These are phyloP conservation scores for Solanum appendiculatum DNA, from an alignment of 257 asterid species.

Conservation along the genomic window DNA sequence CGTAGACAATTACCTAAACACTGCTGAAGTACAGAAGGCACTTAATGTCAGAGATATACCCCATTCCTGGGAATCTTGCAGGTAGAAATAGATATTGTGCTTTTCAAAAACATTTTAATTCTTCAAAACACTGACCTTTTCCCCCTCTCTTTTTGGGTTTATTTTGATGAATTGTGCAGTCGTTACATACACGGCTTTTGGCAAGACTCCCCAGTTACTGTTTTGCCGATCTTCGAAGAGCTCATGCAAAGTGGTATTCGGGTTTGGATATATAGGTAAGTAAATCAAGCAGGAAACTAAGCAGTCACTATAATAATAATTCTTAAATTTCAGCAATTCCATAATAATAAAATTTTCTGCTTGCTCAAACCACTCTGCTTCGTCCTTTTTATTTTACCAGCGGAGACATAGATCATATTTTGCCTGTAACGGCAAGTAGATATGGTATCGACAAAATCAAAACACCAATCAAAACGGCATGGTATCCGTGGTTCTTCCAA, in stretches of 20 bases:
- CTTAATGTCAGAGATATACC: slow-evolving; percentile 36
- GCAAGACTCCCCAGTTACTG: slow-evolving; percentile 37
- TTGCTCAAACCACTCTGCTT: background rate
- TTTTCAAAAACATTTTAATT: background rate
- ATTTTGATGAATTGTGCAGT: slow-evolving; percentile 4
- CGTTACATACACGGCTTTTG: background rate
- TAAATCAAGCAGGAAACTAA: background rate
- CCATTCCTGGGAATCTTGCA: slow-evolving; percentile 40
- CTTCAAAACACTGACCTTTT: background rate
- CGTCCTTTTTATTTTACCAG: slow-evolving; percentile 16
- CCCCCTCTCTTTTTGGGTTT: background rate
- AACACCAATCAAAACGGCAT: slow-evolving; percentile 27
- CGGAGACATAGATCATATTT: slow-evolving; percentile 45
- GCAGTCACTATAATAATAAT: background rate
- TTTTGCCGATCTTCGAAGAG: slow-evolving; percentile 37
- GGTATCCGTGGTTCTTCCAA: slow-evolving; percentile 54
- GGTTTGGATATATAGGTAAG: slow-evolving; percentile 52
- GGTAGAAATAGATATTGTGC: slow-evolving; percentile 18
- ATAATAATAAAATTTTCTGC: background rate
- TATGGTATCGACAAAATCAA: slow-evolving; percentile 43
- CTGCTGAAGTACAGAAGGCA: slow-evolving; percentile 38
- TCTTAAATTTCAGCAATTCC: background rate
- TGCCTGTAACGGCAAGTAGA: slow-evolving; percentile 51
- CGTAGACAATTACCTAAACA: slow-evolving; percentile 28
- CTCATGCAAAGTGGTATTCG: slow-evolving; percentile 39